Conservation (phyloP, 2,329 filamentous ascomycete species). For the Colletotrichum orchidophilum region DNA sequence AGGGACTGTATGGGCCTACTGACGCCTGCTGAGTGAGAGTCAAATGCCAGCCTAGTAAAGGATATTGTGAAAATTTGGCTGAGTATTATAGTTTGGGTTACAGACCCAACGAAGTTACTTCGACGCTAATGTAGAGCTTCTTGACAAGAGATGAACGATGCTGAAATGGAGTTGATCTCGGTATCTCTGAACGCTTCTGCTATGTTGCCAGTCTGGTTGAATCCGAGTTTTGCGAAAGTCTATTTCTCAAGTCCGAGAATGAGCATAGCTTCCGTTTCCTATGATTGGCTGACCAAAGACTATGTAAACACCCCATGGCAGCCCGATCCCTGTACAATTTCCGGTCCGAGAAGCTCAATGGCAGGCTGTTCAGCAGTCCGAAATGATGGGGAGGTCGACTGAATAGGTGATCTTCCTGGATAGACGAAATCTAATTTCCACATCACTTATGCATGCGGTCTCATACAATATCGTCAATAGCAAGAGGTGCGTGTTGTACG, state of each 20-base stretch:
- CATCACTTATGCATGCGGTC: not conserved
- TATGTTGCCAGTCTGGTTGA: not conserved
- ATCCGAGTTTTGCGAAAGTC: not conserved
- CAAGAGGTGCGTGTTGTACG: not conserved
- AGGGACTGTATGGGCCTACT: not conserved
- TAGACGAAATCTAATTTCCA: not conserved
- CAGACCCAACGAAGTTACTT: not conserved
- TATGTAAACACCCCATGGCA: not conserved
- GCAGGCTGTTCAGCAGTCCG: not conserved
- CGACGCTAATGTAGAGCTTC: slow-evolving; percentile 5
- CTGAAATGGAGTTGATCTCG: not conserved
- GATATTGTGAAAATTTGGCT: not conserved
- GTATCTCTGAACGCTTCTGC: not conserved
- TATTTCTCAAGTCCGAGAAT: not conserved
- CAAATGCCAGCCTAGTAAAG: not conserved
- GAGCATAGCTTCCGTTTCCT: not conserved
- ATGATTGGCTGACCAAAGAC: not conserved
- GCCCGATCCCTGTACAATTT: not conserved
- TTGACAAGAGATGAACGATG: slow-evolving; percentile 12
- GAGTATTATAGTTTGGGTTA: not conserved
- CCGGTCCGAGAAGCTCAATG: slow-evolving; percentile 1
- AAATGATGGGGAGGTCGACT: not conserved
- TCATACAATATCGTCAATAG: not conserved
- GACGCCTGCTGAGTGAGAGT: not conserved
- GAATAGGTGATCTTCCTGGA: not conserved